These are phyloP conservation scores for Azolla pinnata DNA, from an alignment of 75 land plant species.

Conservation along the genomic window DNA sequence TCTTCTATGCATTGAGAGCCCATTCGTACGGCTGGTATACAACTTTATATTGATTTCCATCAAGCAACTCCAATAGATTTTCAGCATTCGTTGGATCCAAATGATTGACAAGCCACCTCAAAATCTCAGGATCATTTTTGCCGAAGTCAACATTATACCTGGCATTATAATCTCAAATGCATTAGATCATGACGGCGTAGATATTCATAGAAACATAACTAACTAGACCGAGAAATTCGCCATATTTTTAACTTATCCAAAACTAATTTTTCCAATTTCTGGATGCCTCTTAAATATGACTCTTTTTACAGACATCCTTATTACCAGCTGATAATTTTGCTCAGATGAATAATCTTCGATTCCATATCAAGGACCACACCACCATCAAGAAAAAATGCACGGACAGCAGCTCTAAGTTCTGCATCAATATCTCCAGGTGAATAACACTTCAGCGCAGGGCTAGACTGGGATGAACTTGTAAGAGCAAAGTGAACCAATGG, in stretches of 20 bases:
- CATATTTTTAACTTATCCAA: too few relatives aligned
- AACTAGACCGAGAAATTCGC: background rate
- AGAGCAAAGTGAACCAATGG: slow-evolving; percentile 71
- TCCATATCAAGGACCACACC: slow-evolving; percentile 47
- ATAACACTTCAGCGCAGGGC: slow-evolving; percentile 68
- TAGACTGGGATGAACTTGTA: slow-evolving; percentile 47
- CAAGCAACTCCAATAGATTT: slow-evolving; percentile 41
- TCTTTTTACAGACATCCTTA: background rate
- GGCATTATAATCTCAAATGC: slow-evolving; percentile 1
- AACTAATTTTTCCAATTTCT: too few relatives aligned
- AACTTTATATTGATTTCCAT: slow-evolving; percentile 39
- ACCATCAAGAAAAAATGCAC: slow-evolving; percentile 43
- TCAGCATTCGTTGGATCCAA: slow-evolving; percentile 46
- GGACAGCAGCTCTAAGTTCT: slow-evolving; percentile 54
- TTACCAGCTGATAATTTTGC: slow-evolving; percentile 60
- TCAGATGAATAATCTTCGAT: slow-evolving; percentile 33
- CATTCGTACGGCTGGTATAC: slow-evolving; percentile 64
- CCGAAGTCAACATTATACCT: slow-evolving; percentile 84
- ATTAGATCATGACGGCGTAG: background rate
- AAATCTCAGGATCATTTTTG: slow-evolving; percentile 67
- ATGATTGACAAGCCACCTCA: slow-evolving; percentile 58
- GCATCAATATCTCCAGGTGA: slow-evolving; percentile 58
- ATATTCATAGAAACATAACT: background rate
- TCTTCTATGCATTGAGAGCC: slow-evolving; percentile 40
- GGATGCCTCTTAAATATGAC: too few relatives aligned